A percentile compares a stretch with the other conserved stretches of the same genome.
Conservation (phyloP, 768 basidiomycete species). For the Hericium erinaceus region DNA sequence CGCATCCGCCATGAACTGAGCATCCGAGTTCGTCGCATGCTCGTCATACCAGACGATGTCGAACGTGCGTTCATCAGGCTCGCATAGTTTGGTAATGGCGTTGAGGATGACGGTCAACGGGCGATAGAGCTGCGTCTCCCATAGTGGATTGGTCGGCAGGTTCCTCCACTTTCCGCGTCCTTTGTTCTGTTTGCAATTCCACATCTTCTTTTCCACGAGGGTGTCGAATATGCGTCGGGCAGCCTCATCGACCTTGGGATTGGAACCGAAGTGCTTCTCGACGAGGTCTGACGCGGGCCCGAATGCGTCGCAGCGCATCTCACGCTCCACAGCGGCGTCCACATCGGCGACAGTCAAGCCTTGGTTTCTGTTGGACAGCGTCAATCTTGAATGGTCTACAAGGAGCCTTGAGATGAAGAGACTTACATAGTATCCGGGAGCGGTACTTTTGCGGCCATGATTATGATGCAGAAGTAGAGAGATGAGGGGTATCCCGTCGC, state of each 20-base stretch:
- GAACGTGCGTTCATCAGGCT: neutral
- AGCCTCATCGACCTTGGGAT: neutral
- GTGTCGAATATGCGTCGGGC: neutral
- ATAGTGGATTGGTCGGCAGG: neutral
- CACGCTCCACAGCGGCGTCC: neutral
- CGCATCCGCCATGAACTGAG: neutral
- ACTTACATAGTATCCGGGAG: too few species aligned
- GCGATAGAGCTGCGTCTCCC: neutral
- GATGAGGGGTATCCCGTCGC: too few species aligned
- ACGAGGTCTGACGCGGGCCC: neutral
- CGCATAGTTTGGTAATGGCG: neutral
- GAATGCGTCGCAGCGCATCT: neutral
- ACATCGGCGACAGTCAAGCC: neutral
- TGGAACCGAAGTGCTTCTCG: neutral
- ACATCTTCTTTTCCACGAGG: neutral
- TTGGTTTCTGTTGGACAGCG: too few species aligned
- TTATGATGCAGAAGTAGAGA: too few species aligned
- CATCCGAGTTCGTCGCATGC: neutral
- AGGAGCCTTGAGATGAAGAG: too few species aligned
- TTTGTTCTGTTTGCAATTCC: too few species aligned
- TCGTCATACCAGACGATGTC: neutral
- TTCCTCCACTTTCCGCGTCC: neutral
- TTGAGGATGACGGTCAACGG: neutral
- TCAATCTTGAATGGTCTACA: too few species aligned
- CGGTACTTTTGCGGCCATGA: too few species aligned